Conservation (phyloP, 1,284 basidiomycete genomes). For the Cutaneotrichosporon sp. region DNA sequence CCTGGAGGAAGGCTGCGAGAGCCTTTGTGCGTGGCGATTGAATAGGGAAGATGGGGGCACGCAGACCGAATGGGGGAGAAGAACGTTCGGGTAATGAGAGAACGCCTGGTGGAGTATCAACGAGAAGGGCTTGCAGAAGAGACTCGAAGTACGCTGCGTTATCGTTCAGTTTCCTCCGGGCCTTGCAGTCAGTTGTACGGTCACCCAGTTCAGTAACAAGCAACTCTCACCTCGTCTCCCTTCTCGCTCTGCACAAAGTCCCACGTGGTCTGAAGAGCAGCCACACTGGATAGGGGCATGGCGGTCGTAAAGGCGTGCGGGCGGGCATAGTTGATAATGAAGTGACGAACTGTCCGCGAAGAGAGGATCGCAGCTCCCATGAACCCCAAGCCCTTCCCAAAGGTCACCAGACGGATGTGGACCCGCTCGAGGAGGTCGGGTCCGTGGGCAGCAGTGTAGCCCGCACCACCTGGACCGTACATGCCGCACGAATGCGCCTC, state of each 20-base stretch:
- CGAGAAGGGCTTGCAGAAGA: too few relatives aligned
- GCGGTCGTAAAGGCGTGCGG: conserved; percentile 86
- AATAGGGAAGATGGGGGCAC: too few relatives aligned
- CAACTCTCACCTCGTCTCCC: conserved; percentile 57
- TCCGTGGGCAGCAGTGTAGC: conserved; percentile 47
- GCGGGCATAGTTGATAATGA: conserved; percentile 87
- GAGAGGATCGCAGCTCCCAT: conserved; percentile 78
- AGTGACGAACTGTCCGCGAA: conserved; percentile 66
- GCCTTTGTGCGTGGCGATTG: too few relatives aligned
- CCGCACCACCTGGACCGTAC: conserved; percentile 59
- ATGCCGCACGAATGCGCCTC: conserved; percentile 87
- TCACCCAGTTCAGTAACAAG: too few relatives aligned
- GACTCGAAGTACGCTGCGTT: too few relatives aligned
- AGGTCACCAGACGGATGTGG: conserved; percentile 56
- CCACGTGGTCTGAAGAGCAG: conserved; percentile 70
- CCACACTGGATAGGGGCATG: conserved; percentile 65
- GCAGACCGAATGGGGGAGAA: too few relatives aligned
- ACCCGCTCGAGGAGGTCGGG: conserved; percentile 31
- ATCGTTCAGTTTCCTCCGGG: too few relatives aligned
- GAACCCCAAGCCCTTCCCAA: conserved; percentile 66
- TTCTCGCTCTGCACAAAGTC: conserved; percentile 67
- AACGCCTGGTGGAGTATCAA: too few relatives aligned
- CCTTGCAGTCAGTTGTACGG: too few relatives aligned
- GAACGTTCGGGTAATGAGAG: too few relatives aligned
- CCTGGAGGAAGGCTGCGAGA: too few relatives aligned